Evolutionary conservation across 306 rosid genomes (phyloP).

Genomic region (Sindora glabra): DNA sequence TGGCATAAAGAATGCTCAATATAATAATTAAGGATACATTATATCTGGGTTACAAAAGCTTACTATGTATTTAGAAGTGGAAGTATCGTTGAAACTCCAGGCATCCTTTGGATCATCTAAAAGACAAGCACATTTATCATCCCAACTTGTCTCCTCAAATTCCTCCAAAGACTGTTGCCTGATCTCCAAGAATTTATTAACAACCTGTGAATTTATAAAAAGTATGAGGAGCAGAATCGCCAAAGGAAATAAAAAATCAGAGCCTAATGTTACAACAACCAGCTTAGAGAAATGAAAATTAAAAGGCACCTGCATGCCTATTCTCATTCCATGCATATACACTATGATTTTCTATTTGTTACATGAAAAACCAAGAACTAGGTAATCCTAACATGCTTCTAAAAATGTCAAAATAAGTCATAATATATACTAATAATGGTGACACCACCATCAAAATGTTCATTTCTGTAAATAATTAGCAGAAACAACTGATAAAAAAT

Average conservation of each 20-base stretch:
- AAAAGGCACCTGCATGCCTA: not conserved
- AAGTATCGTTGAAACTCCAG: slow-evolving; percentile 80
- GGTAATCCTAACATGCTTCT: not conserved
- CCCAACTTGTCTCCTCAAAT: slow-evolving; percentile 56
- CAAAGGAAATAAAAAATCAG: slow-evolving; percentile 4
- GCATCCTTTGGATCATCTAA: slow-evolving; percentile 61
- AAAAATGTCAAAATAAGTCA: slow-evolving; percentile 3
- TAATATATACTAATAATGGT: slow-evolving; percentile 1
- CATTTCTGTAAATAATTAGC: not conserved
- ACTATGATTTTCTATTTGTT: not conserved
- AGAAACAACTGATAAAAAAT: not conserved
- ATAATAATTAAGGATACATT: not conserved
- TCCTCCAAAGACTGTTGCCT: slow-evolving; percentile 43
- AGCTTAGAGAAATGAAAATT: slow-evolving; percentile 4
- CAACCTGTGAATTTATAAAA: slow-evolving; percentile 46
- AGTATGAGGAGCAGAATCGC: slow-evolving; percentile 4
- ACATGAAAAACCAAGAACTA: not conserved
- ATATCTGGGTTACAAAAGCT: slow-evolving; percentile 30
- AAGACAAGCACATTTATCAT: slow-evolving; percentile 64
- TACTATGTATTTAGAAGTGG: slow-evolving; percentile 79
- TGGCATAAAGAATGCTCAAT: not conserved
- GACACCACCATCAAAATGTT: not conserved
- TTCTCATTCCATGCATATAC: not conserved
- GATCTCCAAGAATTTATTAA: slow-evolving; percentile 72
- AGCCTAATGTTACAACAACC: not conserved